Evolutionary conservation across 805 yeast genomes (phyloP).

Genomic region (Pichia nakasei): DNA sequence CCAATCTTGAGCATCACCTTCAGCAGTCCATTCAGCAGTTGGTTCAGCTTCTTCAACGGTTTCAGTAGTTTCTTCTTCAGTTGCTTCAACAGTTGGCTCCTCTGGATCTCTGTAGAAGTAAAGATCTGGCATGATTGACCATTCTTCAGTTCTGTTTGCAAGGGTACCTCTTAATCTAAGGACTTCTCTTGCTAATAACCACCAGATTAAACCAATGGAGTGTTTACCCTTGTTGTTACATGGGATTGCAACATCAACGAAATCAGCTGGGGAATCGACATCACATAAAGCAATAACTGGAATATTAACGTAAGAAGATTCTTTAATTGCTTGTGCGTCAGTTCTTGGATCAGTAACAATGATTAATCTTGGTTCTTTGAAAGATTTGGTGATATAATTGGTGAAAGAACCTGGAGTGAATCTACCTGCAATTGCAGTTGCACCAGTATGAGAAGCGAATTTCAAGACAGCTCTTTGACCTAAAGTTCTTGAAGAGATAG

Average conservation of each 20-base stretch:
- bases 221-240: conserved; percentile 99
- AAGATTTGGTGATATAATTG: conserved; percentile 99
- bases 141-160: conserved; percentile 91
- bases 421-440: conserved; percentile 99
- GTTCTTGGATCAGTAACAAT: conserved; percentile 99
- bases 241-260: conserved; percentile 99
- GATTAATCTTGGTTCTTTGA: conserved; percentile 99
- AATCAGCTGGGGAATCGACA: conserved; percentile 98
- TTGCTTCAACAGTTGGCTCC: conserved; percentile 81
- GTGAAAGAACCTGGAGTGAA: conserved; percentile 99
- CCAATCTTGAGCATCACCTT: conserved; percentile 42
- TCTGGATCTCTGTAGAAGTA: conserved; percentile 99
- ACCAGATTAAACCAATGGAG: conserved; percentile 99
- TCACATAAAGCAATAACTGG: conserved; percentile 99
- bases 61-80: conserved; percentile 53
- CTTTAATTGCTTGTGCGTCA: conserved; percentile 99
- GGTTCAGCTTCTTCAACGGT: conserved; percentile 47
- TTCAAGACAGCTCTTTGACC: conserved; percentile 99
- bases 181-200: conserved; percentile 98
- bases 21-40: conserved; percentile 39
- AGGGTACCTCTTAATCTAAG: conserved; percentile 97
- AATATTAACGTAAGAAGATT: conserved; percentile 99
- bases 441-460: conserved; percentile 99
- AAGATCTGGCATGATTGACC: conserved; percentile 99
- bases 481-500: conserved; percentile 97